These are phyloP conservation scores for Rubia balearica DNA, from an alignment of 305 asterid genomes.

Conservation along the genomic window DNA sequence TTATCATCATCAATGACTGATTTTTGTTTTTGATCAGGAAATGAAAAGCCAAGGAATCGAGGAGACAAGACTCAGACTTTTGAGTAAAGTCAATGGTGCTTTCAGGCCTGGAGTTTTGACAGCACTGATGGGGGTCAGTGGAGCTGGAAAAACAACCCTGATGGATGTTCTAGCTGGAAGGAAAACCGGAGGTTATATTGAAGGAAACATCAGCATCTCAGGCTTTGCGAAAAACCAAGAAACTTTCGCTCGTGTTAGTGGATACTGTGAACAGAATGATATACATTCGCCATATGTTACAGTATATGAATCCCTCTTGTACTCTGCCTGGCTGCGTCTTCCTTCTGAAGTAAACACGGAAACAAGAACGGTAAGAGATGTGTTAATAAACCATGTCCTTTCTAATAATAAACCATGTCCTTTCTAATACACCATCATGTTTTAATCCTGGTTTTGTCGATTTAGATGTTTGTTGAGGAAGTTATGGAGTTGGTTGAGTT, in stretches of 20 bases:
- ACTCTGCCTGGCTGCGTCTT: conserved; percentile 95
- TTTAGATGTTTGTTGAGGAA: conserved; percentile 81
- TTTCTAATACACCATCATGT: background rate
- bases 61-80: conserved; percentile 67
- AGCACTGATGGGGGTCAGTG: conserved; percentile 92
- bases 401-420: background rate
- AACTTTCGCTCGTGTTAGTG: conserved; percentile 88
- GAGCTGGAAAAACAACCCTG: conserved; percentile 96
- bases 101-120: conserved; percentile 92
- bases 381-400: no score
- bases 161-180: conserved; percentile 98
- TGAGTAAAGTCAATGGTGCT: conserved; percentile 77
- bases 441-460: background rate
- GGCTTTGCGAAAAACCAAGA: conserved; percentile 85
- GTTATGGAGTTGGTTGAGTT: conserved; percentile 93
- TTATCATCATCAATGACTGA: background rate
- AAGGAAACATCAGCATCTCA: conserved; percentile 74
- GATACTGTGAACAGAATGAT: conserved; percentile 91
- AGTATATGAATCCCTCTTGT: conserved; percentile 74
- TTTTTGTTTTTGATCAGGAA: conserved; percentile 38
- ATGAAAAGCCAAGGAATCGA: conserved; percentile 66
- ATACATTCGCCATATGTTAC: conserved; percentile 90
- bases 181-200: conserved; percentile 79
- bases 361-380: conserved; percentile 43
- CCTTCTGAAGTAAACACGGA: conserved; percentile 58